Evolutionary conservation across 108 stramenopile species (phyloP), one percentile per base, ranked within the genome.

Genomic region (Cyclotella cryptica): DNA sequence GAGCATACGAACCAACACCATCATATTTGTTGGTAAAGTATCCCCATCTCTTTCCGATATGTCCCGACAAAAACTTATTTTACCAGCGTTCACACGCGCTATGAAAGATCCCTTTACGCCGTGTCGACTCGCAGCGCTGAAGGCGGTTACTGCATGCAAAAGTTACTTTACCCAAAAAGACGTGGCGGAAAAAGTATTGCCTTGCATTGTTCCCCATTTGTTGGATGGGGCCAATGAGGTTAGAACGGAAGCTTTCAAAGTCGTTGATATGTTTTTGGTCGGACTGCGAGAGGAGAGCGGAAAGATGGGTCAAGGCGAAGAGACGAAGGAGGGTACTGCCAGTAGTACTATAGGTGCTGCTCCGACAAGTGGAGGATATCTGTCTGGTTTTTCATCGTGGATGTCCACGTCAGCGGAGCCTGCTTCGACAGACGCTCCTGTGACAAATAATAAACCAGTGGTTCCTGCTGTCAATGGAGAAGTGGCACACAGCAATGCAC

Each of bases 1-100:
- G 13, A 79, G 85, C 24, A 92, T 96, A 46, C 91, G 96, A 42
- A 93, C 93, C 43, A 94, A 94, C 41, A 93, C 96, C n/a, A 88
- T 94, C 45, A 92, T 94, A 59, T 93, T 94, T 67, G 88, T 96
- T 52, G 85, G 86, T 30, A 92, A 93, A 65, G 84, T 95, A 64
- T 90, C 93, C 5, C 89, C 93, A 0, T 64, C 76, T 62, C 66
- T 96, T 9, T 80, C 89, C 14, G 86, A 87, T 52, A 85, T 84
- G 40, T 83, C 91, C 2, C 60, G 92, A 27, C 75, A 92, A 68
- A 96, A 96, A 74, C 55, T 94, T 53, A 81, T 94, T 24, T 70
- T 94, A 21, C 93, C 96, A 21, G 91, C 93, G 21, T 94, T 88
- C 69, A 84, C 67, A 19, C 71, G 93, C 10, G 80, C 90, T 42